Conservation (phyloP, 176 grass and related monocot genomes). For the Avena insularis region DNA sequence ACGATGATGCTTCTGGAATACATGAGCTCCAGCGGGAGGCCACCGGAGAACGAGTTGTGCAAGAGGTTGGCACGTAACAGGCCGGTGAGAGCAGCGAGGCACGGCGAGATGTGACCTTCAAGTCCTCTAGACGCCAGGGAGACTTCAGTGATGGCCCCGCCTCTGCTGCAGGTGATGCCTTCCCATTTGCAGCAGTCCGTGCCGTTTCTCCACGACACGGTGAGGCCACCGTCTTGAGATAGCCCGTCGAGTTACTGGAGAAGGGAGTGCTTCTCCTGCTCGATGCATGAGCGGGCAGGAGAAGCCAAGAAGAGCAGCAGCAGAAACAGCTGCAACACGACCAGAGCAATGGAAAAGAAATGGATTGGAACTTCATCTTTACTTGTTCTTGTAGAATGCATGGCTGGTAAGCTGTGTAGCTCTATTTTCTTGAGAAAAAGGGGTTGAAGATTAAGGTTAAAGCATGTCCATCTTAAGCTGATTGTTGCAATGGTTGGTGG, state of each 20-base stretch:
- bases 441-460: not conserved
- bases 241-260: not conserved
- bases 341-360: not conserved
- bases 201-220: constrained; percentile 9
- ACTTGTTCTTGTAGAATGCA: not conserved
- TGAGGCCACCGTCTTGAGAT: not conserved
- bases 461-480: not conserved
- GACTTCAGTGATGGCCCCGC: not conserved
- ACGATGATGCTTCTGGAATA: constrained; percentile 3
- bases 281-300: not conserved
- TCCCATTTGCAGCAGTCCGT: constrained; percentile 43
- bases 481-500: not conserved
- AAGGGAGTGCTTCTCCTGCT: not conserved
- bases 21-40: constrained; percentile 15
- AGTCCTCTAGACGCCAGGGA: constrained; percentile 10
- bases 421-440: not conserved
- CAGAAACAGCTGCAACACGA: not conserved
- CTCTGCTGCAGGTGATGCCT: not conserved
- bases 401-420: not conserved
- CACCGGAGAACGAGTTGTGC: constrained; percentile 18
- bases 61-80: constrained; percentile 31
- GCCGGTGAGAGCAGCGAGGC: not conserved
- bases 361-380: not conserved
- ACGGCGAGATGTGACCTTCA: constrained; percentile 31
- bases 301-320: constrained; percentile 4